phyloP scores from a whole-genome alignment of 345 rosid genomes.

The Pistacia integerrima region DNA sequence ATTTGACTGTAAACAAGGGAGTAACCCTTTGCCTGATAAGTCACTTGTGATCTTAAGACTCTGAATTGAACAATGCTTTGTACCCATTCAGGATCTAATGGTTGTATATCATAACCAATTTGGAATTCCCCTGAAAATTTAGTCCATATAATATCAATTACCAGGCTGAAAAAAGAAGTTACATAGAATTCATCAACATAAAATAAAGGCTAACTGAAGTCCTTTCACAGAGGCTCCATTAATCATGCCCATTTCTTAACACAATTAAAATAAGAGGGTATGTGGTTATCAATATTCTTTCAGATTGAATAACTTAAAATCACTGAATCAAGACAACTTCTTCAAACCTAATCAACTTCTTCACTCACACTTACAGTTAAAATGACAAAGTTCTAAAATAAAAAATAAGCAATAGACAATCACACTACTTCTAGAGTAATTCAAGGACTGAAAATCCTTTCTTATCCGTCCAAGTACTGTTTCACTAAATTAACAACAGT shows the following conservation, averaged over 20 bases:
- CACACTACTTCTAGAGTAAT: background rate
- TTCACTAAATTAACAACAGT: background rate
- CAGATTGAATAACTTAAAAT: too few species aligned
- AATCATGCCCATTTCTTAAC: background rate
- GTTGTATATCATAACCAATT: constrained; percentile 46
- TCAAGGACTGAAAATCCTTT: background rate
- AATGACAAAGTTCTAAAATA: too few species aligned
- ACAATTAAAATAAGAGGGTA: too few species aligned
- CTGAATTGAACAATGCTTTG: constrained; percentile 69
- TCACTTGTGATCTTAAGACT: constrained; percentile 25
- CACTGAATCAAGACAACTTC: too few species aligned
- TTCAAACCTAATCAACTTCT: background rate
- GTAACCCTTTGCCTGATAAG: constrained; percentile 48
- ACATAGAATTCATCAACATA: background rate
- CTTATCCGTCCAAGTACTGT: background rate
- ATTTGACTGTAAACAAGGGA: constrained; percentile 66
- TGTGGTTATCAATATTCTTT: too few species aligned
- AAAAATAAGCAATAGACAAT: background rate
- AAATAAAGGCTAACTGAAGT: background rate
- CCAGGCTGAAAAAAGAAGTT: background rate
- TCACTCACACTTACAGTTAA: background rate
- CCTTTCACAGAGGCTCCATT: background rate
- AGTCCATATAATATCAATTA: background rate
- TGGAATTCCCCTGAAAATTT: constrained; percentile 57
- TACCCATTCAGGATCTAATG: constrained; percentile 51